These are phyloP conservation scores for Aureobasidium subglaciale DNA, from an alignment of 2,329 filamentous ascomycete species.

Conservation along the genomic window DNA sequence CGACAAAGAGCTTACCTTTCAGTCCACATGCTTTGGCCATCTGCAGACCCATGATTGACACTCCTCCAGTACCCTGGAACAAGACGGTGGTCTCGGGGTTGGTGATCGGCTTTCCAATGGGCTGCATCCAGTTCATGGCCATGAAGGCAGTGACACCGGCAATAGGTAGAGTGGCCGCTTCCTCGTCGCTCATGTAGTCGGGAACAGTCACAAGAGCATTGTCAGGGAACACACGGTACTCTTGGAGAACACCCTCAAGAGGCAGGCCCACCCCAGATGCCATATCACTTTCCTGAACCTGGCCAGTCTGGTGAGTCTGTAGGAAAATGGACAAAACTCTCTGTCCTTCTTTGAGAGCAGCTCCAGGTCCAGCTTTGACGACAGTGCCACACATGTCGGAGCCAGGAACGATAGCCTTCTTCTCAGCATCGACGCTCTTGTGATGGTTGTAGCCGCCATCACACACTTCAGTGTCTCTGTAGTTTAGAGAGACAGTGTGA, in stretches of 20 bases:
- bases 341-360: slow-evolving; percentile 19
- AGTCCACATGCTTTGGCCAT: slow-evolving; percentile 38
- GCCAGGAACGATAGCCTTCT: slow-evolving; percentile 51
- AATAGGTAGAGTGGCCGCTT: slow-evolving; percentile 35
- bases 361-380: slow-evolving; percentile 31
- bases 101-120: slow-evolving; percentile 45
- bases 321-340: slow-evolving; percentile 46
- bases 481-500: slow-evolving; percentile 47
- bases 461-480: slow-evolving; percentile 51
- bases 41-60: slow-evolving; percentile 23
- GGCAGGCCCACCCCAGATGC: slow-evolving; percentile 40
- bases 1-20: slow-evolving; percentile 31
- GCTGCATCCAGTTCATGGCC: slow-evolving; percentile 54
- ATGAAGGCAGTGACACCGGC: slow-evolving; percentile 47
- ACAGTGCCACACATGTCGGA: slow-evolving; percentile 65
- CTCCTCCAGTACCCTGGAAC: slow-evolving; percentile 27
- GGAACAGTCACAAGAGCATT: slow-evolving; percentile 32
- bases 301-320: slow-evolving; percentile 38
- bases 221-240: slow-evolving; percentile 38
- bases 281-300: slow-evolving; percentile 41
- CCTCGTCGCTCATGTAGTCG: slow-evolving; percentile 30
- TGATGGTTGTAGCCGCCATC: slow-evolving; percentile 63
- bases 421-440: slow-evolving; percentile 39
- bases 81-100: slow-evolving; percentile 29
- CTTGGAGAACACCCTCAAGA: slow-evolving; percentile 38